Percentiles rank a stretch among this genome's conserved stretches.
Evolutionary conservation across 2,329 filamentous ascomycete species (phyloP).

Genomic region (Colletotrichum gloeosporioides): DNA sequence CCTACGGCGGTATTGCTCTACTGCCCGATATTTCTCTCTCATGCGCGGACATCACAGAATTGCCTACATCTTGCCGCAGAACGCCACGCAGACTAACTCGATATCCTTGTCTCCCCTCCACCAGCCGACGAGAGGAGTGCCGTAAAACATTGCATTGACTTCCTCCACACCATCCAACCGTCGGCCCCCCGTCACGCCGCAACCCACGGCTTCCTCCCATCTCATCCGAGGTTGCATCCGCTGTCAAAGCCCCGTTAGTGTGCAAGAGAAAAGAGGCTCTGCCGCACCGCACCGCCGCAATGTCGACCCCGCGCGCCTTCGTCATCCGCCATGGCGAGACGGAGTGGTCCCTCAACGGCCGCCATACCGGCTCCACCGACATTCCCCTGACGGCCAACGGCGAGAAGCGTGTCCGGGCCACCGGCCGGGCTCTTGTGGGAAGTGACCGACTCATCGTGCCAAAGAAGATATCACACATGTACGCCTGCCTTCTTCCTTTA

Average conservation of each 20-base stretch:
- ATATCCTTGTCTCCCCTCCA: not conserved
- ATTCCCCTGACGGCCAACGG: constrained; percentile 84
- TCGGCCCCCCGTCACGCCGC: not conserved
- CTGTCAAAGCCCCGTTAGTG: not conserved
- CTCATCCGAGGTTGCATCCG: not conserved
- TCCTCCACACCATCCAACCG: not conserved
- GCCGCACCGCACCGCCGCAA: not conserved
- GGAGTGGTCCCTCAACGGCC: constrained; percentile 88
- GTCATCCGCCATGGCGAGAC: constrained; percentile 92
- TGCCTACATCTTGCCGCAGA: not conserved
- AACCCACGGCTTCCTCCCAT: not conserved
- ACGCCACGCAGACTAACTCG: not conserved
- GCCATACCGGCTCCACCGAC: constrained; percentile 86
- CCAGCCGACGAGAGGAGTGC: not conserved
- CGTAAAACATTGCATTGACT: constrained; percentile 2
- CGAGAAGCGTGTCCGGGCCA: constrained; percentile 76
- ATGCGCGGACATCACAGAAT: not conserved
- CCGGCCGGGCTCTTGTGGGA: constrained; percentile 84
- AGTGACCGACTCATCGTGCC: constrained; percentile 86
- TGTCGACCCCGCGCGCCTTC: constrained; percentile 72
- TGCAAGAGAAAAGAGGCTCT: not conserved
- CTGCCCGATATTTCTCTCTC: not conserved
- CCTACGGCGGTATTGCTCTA: not conserved
- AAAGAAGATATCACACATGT: constrained; percentile 83
- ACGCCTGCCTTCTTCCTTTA: constrained; percentile 33